A percentile compares a stretch with the other conserved stretches of the same genome.
Evolutionary conservation across 1,139 yeast genomes (phyloP).

Genomic region (Protomyces arabidopsidicola): DNA sequence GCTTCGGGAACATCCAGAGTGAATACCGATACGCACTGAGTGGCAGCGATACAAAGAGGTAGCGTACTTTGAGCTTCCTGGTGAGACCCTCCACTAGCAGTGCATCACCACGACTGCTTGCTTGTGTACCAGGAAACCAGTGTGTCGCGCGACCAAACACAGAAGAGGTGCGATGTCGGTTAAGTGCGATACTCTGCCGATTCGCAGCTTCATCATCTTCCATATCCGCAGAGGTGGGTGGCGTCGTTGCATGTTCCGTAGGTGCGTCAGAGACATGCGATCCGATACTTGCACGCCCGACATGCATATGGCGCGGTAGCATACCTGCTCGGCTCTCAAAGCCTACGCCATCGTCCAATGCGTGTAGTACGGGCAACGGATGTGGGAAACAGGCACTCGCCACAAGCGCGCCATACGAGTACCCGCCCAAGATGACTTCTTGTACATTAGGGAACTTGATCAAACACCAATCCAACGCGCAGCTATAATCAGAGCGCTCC

Average conservation of each 20-base stretch:
- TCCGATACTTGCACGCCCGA: not conserved
- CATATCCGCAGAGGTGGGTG: not conserved
- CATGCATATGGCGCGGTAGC: not conserved
- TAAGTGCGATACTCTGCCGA: not conserved
- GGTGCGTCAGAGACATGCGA: not conserved
- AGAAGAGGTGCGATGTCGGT: not conserved
- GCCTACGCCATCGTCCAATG: not conserved
- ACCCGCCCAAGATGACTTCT: conserved; percentile 20
- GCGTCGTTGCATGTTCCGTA: not conserved
- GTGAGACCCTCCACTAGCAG: not conserved
- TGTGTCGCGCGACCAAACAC: not conserved
- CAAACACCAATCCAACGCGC: conserved; percentile 12
- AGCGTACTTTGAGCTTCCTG: not conserved
- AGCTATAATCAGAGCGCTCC: conserved; percentile 11
- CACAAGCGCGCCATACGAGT: conserved; percentile 25
- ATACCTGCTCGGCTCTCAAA: not conserved
- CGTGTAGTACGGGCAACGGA: not conserved
- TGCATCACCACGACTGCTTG: not conserved
- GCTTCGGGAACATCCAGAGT: conserved; percentile 26
- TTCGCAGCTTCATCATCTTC: not conserved
- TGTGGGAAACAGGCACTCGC: conserved; percentile 25
- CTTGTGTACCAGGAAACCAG: not conserved
- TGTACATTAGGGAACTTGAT: conserved; percentile 7
- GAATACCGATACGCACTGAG: conserved; percentile 10
- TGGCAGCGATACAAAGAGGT: conserved; percentile 13